Percentiles rank a stretch among this genome's conserved stretches.
These are phyloP conservation scores for Lachnellula hyalina DNA, from an alignment of 2,329 filamentous ascomycete genomes.

Conservation along the genomic window DNA sequence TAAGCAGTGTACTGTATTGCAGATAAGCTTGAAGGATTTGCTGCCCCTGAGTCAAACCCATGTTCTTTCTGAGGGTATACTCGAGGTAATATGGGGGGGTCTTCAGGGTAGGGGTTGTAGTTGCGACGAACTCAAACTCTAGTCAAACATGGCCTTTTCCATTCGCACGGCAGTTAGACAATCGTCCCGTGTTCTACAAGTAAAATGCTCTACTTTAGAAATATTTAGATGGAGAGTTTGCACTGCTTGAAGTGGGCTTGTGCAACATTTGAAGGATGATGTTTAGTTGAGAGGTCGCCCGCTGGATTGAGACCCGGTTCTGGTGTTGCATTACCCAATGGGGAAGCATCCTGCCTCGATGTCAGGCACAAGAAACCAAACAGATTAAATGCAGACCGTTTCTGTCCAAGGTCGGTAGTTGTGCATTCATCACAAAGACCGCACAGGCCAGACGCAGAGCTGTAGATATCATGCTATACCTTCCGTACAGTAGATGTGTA, in stretches of 20 bases:
- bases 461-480: not conserved
- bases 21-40: not conserved
- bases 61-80: not conserved
- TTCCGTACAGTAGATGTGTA: too few species aligned
- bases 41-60: not conserved
- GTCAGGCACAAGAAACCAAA: too few species aligned
- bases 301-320: not conserved
- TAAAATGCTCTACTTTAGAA: too few species aligned
- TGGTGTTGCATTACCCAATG: not conserved
- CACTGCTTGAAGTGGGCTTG: not conserved
- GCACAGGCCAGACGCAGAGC: not conserved
- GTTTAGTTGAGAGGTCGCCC: not conserved
- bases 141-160: conserved; percentile 15
- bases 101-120: conserved; percentile 9
- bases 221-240: not conserved
- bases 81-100: conserved; percentile 4
- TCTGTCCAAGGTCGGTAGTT: too few species aligned
- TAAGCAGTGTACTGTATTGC: not conserved
- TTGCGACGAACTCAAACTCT: not conserved
- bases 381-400: too few species aligned
- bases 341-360: not conserved
- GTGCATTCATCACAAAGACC: not conserved
- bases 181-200: not conserved
- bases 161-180: conserved; percentile 1
- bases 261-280: not conserved